A percentile compares a stretch with the other conserved stretches of the same genome.
phyloP scores from a whole-genome alignment of 2,329 filamentous ascomycete species.

The Alternaria longipes region DNA sequence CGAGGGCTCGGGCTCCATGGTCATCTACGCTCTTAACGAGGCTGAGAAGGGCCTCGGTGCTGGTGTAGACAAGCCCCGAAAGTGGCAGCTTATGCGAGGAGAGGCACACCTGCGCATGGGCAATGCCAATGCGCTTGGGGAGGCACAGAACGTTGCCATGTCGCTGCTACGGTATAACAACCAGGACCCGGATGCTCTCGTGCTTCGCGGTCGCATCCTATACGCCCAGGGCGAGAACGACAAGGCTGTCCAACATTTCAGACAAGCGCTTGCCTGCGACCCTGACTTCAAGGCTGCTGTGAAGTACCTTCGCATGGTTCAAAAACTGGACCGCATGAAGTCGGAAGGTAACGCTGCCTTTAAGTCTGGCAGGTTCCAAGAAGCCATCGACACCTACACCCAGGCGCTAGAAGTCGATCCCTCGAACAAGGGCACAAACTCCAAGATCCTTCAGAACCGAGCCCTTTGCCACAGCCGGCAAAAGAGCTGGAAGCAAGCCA shows the following conservation, averaged over 20 bases:
- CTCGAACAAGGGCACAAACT: slow-evolving; percentile 88
- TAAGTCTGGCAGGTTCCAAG: slow-evolving; percentile 81
- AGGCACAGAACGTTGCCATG: slow-evolving; percentile 94
- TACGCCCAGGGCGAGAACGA: slow-evolving; percentile 95
- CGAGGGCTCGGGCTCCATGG: slow-evolving; percentile 88
- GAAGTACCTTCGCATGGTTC: slow-evolving; percentile 87
- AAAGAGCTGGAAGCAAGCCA: slow-evolving; percentile 83
- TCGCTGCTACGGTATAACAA: slow-evolving; percentile 83
- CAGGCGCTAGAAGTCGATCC: slow-evolving; percentile 86
- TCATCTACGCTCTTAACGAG: slow-evolving; percentile 87
- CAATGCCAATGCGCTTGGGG: slow-evolving; percentile 84
- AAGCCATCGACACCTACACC: slow-evolving; percentile 85
- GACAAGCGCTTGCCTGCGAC: slow-evolving; percentile 87
- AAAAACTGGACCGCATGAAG: slow-evolving; percentile 92
- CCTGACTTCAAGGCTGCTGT: slow-evolving; percentile 90
- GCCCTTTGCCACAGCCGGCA: slow-evolving; percentile 85
- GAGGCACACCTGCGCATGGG: slow-evolving; percentile 95
- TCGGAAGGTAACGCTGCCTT: slow-evolving; percentile 91
- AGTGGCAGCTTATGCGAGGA: slow-evolving; percentile 92
- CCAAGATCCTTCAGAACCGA: slow-evolving; percentile 93
- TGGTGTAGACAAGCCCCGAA: slow-evolving; percentile 81
- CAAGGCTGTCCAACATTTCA: slow-evolving; percentile 91
- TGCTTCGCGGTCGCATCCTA: slow-evolving; percentile 84
- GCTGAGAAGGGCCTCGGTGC: slow-evolving; percentile 81
- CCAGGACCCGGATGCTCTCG: slow-evolving; percentile 91